Percentiles rank a stretch among this genome's conserved stretches.
Conservation (phyloP, 352 stramenopile genomes). For the Peronospora destructor region DNA sequence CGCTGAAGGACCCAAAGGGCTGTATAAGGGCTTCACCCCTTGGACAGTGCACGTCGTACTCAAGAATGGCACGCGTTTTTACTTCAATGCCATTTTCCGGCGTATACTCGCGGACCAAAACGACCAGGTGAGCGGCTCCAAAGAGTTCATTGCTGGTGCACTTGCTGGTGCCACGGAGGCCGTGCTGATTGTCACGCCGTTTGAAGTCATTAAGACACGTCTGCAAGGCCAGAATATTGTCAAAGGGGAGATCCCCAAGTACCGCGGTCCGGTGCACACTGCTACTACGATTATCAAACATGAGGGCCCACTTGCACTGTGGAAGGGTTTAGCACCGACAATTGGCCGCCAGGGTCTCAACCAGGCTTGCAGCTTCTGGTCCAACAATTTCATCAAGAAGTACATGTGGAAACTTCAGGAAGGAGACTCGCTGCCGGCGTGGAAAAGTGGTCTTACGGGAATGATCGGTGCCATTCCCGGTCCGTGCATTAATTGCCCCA, state of each 20-base stretch:
- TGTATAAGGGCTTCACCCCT: conserved; percentile 86
- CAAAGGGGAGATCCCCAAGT: conserved; percentile 78
- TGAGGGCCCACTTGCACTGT: conserved; percentile 91
- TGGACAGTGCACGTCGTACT: conserved; percentile 85
- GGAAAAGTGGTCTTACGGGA: conserved; percentile 93
- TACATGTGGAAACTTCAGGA: conserved; percentile 81
- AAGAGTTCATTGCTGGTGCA: conserved; percentile 87
- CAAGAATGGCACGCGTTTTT: conserved; percentile 89
- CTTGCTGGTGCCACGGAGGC: conserved; percentile 92
- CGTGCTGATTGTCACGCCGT: conserved; percentile 94
- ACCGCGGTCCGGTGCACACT: conserved; percentile 87
- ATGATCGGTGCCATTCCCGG: conserved; percentile 83
- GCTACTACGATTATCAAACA: conserved; percentile 88
- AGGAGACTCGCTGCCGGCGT: conserved; percentile 84
- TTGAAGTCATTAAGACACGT: conserved; percentile 97
- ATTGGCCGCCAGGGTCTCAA: conserved; percentile 97
- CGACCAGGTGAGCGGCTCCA: conserved; percentile 69
- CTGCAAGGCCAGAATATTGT: conserved; percentile 91
- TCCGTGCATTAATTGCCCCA: conserved; percentile 85
- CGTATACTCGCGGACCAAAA: conserved; percentile 66
- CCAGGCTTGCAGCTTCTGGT: conserved; percentile 97
- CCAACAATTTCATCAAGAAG: conserved; percentile 92
- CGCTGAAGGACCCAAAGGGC: conserved; percentile 63
- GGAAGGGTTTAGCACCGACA: conserved; percentile 93
- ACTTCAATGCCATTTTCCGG: conserved; percentile 85